Evolutionary conservation across 129 eudicot species (phyloP).

Genomic region (Solidago caesia): DNA sequence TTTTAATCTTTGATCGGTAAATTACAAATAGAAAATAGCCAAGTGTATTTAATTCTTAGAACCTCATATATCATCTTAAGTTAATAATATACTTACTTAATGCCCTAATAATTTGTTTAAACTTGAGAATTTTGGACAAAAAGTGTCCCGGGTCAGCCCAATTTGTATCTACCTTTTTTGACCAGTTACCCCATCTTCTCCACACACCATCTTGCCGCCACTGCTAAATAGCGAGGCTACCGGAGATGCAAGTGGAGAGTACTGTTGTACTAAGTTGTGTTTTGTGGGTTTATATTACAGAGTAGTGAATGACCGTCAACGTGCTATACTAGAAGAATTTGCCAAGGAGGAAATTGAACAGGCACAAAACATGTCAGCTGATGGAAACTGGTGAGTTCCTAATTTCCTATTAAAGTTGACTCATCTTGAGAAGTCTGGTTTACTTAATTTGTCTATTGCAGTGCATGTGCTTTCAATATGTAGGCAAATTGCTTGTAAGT

Average conservation of each 20-base stretch:
- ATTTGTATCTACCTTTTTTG: neutral
- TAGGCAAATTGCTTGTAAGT: neutral
- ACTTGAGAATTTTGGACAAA: neutral
- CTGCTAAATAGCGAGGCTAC: neutral
- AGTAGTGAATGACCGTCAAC: conserved; percentile 75
- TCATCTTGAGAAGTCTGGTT: neutral
- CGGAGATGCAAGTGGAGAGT: neutral
- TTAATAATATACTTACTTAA: too few species aligned
- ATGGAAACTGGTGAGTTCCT: conserved; percentile 65
- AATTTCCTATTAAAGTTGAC: neutral
- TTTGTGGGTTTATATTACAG: conserved; percentile 38
- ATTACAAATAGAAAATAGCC: neutral
- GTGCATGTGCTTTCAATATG: neutral
- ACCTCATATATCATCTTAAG: too few species aligned
- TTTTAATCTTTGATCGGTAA: neutral
- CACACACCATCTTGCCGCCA: neutral
- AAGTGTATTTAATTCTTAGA: too few species aligned
- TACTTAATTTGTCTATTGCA: neutral
- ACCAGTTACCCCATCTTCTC: neutral
- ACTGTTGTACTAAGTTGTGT: neutral
- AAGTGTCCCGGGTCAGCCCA: conserved; percentile 2
- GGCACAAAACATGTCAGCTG: conserved; percentile 45
- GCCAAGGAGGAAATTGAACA: conserved; percentile 64
- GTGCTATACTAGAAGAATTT: conserved; percentile 88
- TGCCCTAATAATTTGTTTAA: too few species aligned